A percentile compares a stretch with the other conserved stretches of the same genome.
Evolutionary conservation across 75 land plant genomes (phyloP).

Genomic region (Isoetes taiwanensis): DNA sequence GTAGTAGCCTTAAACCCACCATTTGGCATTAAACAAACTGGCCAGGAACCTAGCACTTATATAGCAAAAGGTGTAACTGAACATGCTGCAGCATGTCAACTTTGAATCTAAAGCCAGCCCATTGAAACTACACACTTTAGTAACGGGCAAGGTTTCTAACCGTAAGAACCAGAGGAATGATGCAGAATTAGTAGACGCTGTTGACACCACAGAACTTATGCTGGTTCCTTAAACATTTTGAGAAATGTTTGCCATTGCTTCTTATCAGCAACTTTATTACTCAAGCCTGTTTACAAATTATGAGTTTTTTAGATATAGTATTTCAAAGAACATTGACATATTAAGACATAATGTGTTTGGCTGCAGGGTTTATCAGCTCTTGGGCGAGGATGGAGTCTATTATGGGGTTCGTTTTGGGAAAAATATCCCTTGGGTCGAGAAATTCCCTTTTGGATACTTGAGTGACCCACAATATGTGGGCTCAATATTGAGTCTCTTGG

Average conservation of each 20-base stretch:
- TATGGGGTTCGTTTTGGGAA: conserved; percentile 84
- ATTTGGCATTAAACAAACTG: no score
- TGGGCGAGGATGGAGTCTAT: conserved; percentile 65
- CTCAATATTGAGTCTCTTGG: conserved; percentile 65
- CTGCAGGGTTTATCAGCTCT: conserved; percentile 58
- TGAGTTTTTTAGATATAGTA: not conserved
- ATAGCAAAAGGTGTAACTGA: no score
- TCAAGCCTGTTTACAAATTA: no score
- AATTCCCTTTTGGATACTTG: conserved; percentile 78
- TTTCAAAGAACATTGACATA: not conserved
- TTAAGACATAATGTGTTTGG: not conserved
- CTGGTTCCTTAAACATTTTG: no score
- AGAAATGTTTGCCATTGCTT: not conserved
- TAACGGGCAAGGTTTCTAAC: no score
- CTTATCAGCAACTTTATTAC: no score
- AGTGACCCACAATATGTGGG: conserved; percentile 92
- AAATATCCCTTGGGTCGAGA: conserved; percentile 77
- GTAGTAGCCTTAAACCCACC: no score
- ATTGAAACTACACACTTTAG: no score
- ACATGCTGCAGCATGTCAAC: no score
- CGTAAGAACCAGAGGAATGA: not conserved
- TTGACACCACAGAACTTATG: not conserved
- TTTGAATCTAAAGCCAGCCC: no score
- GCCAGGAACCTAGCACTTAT: no score
- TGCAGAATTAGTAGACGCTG: not conserved